Evolutionary conservation across 768 basidiomycete genomes (phyloP).

Genomic region (Tulasnella sp.): DNA sequence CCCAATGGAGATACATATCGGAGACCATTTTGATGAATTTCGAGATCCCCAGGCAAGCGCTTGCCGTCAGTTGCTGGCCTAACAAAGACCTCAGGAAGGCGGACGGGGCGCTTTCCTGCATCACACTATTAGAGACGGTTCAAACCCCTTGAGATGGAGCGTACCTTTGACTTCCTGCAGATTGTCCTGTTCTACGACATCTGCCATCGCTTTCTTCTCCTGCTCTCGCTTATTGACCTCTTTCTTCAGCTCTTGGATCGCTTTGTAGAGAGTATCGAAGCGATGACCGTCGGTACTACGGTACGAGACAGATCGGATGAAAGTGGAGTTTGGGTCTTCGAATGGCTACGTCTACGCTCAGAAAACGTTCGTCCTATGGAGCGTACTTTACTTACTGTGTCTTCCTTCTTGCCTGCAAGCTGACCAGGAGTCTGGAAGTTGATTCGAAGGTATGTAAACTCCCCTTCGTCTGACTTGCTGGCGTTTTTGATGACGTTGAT

Average conservation of each 20-base stretch:
- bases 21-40: conserved; percentile 95
- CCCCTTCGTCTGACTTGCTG: conserved; percentile 94
- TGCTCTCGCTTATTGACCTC: conserved; percentile 95
- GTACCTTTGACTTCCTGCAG: conserved; percentile 75
- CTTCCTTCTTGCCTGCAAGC: conserved; percentile 95
- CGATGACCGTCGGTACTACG: conserved; percentile 83
- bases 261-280: conserved; percentile 77
- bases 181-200: conserved; percentile 90
- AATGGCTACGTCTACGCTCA: conserved; percentile 51
- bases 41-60: conserved; percentile 91
- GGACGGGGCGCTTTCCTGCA: conserved; percentile 40
- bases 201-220: conserved; percentile 96
- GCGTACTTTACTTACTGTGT: conserved; percentile 48
- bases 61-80: conserved; percentile 93
- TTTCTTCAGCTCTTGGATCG: conserved; percentile 92
- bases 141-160: background rate
- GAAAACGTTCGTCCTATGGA: background rate
- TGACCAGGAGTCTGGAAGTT: conserved; percentile 99
- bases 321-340: conserved; percentile 92
- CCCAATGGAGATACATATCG: conserved; percentile 81
- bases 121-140: background rate
- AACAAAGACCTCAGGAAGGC: conserved; percentile 84
- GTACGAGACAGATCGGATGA: conserved; percentile 90
- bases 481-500: conserved; percentile 98
- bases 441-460: conserved; percentile 87